These are phyloP conservation scores for Gossypium trilobum DNA, from an alignment of 441 rosid genomes.

Conservation along the genomic window DNA sequence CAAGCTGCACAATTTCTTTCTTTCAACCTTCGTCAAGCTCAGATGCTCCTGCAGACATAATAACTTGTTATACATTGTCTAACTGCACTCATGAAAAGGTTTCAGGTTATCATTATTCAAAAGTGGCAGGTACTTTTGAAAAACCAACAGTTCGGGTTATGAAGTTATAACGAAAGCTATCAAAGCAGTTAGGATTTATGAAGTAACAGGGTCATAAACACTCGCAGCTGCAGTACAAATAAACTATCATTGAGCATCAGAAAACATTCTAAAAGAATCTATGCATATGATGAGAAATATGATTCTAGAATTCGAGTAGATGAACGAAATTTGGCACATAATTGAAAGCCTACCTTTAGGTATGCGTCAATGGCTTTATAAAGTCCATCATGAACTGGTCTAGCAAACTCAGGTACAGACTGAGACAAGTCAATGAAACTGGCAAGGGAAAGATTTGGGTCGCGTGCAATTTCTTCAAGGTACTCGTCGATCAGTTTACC, in stretches of 20 bases:
- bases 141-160: neutral
- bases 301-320: neutral
- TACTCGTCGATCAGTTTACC: conserved; percentile 67
- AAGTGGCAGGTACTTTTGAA: neutral
- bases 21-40: conserved; percentile 55
- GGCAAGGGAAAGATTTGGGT: conserved; percentile 36
- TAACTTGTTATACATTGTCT: neutral
- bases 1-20: conserved; percentile 61
- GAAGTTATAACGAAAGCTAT: neutral
- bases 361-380: conserved; percentile 75
- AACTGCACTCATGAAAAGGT: neutral
- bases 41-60: conserved; percentile 57
- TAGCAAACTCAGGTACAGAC: conserved; percentile 56
- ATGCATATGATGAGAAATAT: neutral
- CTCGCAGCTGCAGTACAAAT: neutral
- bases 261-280: neutral
- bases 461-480: conserved; percentile 51
- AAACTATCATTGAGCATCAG: neutral
- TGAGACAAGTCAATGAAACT: conserved; percentile 50
- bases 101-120: neutral
- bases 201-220: neutral
- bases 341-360: conserved; percentile 51
- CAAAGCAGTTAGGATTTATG: neutral
- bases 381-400: conserved; percentile 64
- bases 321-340: neutral